phyloP scores from a whole-genome alignment of 352 stramenopile genomes.

The Elongisporangium anandrum region DNA sequence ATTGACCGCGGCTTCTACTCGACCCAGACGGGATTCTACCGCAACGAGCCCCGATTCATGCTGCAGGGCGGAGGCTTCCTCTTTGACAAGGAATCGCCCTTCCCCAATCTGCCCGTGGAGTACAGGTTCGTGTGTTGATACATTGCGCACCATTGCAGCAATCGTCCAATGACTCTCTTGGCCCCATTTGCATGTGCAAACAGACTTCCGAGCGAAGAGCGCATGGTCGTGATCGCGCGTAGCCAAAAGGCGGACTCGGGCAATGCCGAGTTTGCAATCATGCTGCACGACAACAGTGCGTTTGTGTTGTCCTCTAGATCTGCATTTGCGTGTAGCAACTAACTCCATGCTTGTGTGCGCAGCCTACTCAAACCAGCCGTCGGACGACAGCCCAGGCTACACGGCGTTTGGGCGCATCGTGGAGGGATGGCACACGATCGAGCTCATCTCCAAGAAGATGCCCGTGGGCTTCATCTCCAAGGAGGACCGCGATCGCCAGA shows the following conservation, averaged over 20 bases:
- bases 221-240: slow-evolving; percentile 80
- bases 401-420: slow-evolving; percentile 78
- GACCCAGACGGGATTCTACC: slow-evolving; percentile 79
- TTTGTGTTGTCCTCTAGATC: slow-evolving; percentile 1
- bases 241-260: slow-evolving; percentile 62
- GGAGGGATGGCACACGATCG: slow-evolving; percentile 71
- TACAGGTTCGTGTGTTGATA: slow-evolving; percentile 39
- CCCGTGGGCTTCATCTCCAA: slow-evolving; percentile 55
- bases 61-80: slow-evolving; percentile 77
- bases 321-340: background rate
- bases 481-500: slow-evolving; percentile 57
- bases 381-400: slow-evolving; percentile 60
- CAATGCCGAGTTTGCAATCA: slow-evolving; percentile 82
- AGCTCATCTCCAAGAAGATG: slow-evolving; percentile 77
- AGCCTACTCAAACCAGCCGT: slow-evolving; percentile 55
- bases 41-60: slow-evolving; percentile 78
- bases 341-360: background rate
- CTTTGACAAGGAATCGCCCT: slow-evolving; percentile 59
- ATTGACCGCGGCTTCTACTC: slow-evolving; percentile 61
- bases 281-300: slow-evolving; percentile 79
- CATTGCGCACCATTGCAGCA: too few relatives aligned
- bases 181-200: too few relatives aligned
- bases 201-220: slow-evolving; percentile 68
- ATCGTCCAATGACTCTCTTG: too few relatives aligned
- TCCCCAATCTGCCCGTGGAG: slow-evolving; percentile 68